These are phyloP conservation scores for Colletotrichum tropicale DNA, from an alignment of 2,329 filamentous ascomycete species.

Conservation along the genomic window DNA sequence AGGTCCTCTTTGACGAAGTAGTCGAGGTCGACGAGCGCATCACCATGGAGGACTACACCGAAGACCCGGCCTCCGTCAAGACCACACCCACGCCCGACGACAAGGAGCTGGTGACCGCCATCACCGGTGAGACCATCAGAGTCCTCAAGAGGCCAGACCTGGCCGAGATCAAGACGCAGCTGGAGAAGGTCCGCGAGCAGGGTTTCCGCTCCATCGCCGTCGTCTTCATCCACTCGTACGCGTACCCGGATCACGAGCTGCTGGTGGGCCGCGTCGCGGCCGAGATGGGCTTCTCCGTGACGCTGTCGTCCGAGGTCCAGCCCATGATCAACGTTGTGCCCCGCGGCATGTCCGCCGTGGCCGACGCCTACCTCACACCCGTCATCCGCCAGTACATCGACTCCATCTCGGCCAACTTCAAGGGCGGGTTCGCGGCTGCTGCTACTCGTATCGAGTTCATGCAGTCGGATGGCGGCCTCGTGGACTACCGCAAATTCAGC, in stretches of 20 bases:
- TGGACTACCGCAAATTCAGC: conserved; percentile 66
- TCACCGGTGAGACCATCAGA: conserved; percentile 72
- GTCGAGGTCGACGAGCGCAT: conserved; percentile 78
- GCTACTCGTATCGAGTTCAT: conserved; percentile 71
- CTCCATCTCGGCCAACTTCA: conserved; percentile 38
- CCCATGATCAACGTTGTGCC: conserved; percentile 51
- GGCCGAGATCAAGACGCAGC: conserved; percentile 54
- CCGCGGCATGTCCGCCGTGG: conserved; percentile 45
- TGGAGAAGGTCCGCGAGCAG: conserved; percentile 64
- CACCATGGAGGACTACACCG: conserved; percentile 75
- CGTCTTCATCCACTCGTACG: conserved; percentile 76
- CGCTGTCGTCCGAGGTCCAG: conserved; percentile 39
- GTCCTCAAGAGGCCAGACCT: conserved; percentile 66
- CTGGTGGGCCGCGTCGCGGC: conserved; percentile 37
- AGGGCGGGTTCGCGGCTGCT: conserved; percentile 34
- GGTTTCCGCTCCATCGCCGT: conserved; percentile 61
- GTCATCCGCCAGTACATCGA: conserved; percentile 39
- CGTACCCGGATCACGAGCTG: conserved; percentile 59
- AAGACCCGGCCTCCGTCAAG: conserved; percentile 64
- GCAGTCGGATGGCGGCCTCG: conserved; percentile 62
- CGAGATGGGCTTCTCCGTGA: conserved; percentile 46
- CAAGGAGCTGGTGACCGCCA: conserved; percentile 60
- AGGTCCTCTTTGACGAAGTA: conserved; percentile 72
- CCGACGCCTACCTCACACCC: conserved; percentile 48
- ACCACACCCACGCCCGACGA: conserved; percentile 43